Evolutionary conservation across 2,329 filamentous ascomycete genomes (phyloP).

Genomic region (Xylaria sp.): DNA sequence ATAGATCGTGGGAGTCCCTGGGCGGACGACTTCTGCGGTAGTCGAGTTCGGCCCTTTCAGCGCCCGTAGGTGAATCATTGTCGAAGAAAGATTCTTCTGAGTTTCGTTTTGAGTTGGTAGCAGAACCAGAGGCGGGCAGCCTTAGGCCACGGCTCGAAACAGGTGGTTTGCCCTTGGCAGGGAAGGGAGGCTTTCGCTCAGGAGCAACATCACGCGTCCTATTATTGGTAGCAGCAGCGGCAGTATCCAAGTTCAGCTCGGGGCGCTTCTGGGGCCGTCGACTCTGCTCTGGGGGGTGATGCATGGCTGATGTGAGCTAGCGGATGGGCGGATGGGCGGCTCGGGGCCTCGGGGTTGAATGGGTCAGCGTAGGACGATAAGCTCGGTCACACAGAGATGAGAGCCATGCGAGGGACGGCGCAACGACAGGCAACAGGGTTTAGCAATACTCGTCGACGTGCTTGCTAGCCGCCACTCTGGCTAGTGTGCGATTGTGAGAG

Average conservation of each 20-base stretch:
- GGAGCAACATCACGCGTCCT: slow-evolving; percentile 42
- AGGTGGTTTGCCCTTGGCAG: slow-evolving; percentile 49
- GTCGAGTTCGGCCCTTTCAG: slow-evolving; percentile 45
- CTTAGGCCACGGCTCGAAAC: slow-evolving; percentile 50
- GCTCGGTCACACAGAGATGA: slow-evolving; percentile 28
- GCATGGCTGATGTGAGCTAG: slow-evolving; percentile 40
- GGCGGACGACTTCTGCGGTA: slow-evolving; percentile 51
- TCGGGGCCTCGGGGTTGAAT: slow-evolving; percentile 33
- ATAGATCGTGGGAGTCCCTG: slow-evolving; percentile 83
- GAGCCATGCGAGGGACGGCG: slow-evolving; percentile 41
- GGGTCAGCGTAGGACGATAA: slow-evolving; percentile 40
- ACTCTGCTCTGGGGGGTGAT: slow-evolving; percentile 46
- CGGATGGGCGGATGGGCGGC: slow-evolving; percentile 27
- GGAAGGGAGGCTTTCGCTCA: slow-evolving; percentile 43
- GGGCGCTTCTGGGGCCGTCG: slow-evolving; percentile 48
- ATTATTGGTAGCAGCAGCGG: slow-evolving; percentile 35
- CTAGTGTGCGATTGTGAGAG: background rate
- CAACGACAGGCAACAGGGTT: slow-evolving; percentile 5
- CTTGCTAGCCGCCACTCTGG: background rate
- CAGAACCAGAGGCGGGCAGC: slow-evolving; percentile 39
- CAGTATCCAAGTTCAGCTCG: slow-evolving; percentile 52
- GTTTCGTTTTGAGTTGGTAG: slow-evolving; percentile 39
- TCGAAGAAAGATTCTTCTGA: slow-evolving; percentile 48
- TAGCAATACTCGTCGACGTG: background rate
- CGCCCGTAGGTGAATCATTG: slow-evolving; percentile 43